A percentile compares a stretch with the other conserved stretches of the same genome.
These are phyloP conservation scores for Verticillium klebahnii DNA, from an alignment of 2,329 filamentous ascomycete species.

Conservation along the genomic window DNA sequence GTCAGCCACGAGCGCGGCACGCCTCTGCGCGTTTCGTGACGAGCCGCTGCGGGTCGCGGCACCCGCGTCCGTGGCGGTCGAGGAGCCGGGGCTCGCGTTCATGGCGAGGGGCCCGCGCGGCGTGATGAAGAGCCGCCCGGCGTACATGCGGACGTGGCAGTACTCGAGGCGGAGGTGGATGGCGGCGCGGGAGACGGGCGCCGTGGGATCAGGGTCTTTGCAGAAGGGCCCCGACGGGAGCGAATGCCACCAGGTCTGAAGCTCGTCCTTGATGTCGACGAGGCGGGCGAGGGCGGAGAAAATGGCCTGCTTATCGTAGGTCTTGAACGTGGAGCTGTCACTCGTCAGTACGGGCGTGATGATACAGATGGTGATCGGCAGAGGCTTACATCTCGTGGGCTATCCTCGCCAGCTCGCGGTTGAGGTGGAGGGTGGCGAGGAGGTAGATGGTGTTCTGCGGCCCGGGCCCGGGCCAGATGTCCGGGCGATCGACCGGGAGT, in stretches of 20 bases:
- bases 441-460: constrained; percentile 40
- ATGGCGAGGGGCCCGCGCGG: constrained; percentile 14
- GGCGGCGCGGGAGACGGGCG: constrained; percentile 39
- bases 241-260: constrained; percentile 32
- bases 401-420: constrained; percentile 28
- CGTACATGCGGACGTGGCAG: constrained; percentile 47
- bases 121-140: constrained; percentile 50
- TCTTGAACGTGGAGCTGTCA: constrained; percentile 27
- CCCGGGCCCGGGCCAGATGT: constrained; percentile 33
- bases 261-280: constrained; percentile 29
- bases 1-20: constrained; percentile 39
- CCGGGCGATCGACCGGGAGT: constrained; percentile 40
- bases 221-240: constrained; percentile 20
- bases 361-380: too few species aligned
- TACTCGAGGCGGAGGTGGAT: constrained; percentile 49
- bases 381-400: constrained; percentile 32
- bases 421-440: constrained; percentile 35
- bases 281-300: constrained; percentile 26
- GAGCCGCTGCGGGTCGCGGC: neutral
- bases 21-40: constrained; percentile 20
- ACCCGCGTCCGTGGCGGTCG: neutral
- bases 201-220: constrained; percentile 33
- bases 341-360: constrained; percentile 1
- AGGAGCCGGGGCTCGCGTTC: neutral
- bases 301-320: constrained; percentile 23